A percentile compares a stretch with the other conserved stretches of the same genome.
Evolutionary conservation across 495 filamentous ascomycete genomes (phyloP).

Genomic region (Podospora didyma): DNA sequence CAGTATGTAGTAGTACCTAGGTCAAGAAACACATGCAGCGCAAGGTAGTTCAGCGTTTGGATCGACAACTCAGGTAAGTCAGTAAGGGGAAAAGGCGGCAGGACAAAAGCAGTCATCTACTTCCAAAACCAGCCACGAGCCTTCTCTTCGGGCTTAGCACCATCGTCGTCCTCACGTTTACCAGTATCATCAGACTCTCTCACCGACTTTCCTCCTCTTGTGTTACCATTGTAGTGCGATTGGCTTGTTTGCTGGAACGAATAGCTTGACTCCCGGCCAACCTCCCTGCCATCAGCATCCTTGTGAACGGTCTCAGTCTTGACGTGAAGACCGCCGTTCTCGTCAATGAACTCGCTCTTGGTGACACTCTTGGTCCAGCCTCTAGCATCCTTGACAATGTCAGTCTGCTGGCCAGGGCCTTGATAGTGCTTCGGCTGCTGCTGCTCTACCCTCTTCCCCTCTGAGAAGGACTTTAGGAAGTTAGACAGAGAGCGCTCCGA

Average conservation of each 20-base stretch:
- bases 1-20: no score
- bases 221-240: neutral
- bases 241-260: neutral
- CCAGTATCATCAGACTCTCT: neutral
- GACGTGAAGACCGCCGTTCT: constrained; percentile 15
- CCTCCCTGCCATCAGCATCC: constrained; percentile 5
- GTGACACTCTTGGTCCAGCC: constrained; percentile 13
- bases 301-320: constrained; percentile 14
- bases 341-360: constrained; percentile 15
- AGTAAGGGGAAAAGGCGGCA: no score
- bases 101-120: neutral
- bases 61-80: no score
- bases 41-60: no score
- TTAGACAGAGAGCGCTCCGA: constrained; percentile 19
- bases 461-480: constrained; percentile 13
- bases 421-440: neutral
- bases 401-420: no score
- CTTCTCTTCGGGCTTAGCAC: neutral
- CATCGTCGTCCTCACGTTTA: neutral
- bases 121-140: constrained; percentile 18
- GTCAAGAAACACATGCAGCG: no score
- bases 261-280: constrained; percentile 3
- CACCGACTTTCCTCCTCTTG: neutral
- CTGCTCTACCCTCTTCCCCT: constrained; percentile 1
- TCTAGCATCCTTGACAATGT: no score